Evolutionary conservation across 345 rosid genomes (phyloP).

Genomic region (Populus deltoides): DNA sequence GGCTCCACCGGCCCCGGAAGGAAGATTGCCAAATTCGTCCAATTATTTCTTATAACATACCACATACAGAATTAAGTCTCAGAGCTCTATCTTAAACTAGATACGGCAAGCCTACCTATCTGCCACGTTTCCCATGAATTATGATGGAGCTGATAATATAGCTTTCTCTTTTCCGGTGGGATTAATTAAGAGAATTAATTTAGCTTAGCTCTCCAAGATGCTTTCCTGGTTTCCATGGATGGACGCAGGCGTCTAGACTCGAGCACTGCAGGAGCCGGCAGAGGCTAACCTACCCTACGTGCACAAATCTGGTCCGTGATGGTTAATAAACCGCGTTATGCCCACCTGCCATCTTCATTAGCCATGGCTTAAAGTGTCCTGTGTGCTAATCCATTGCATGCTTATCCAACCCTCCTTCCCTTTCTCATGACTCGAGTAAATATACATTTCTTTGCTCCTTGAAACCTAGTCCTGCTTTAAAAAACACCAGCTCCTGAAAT

Average conservation of each 20-base stretch:
- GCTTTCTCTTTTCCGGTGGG: not conserved
- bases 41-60: no score
- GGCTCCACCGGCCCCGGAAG: no score
- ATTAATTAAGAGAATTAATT: not conserved
- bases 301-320: slow-evolving; percentile 44
- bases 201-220: not conserved
- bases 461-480: no score
- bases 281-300: slow-evolving; percentile 46
- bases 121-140: slow-evolving; percentile 4
- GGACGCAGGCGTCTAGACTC: not conserved
- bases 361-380: slow-evolving; percentile 18
- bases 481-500: no score
- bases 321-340: slow-evolving; percentile 43
- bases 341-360: slow-evolving; percentile 28
- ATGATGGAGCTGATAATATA: slow-evolving; percentile 4
- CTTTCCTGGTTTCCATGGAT: not conserved
- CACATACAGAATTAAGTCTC: not conserved
- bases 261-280: not conserved
- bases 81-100: not conserved
- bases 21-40: no score
- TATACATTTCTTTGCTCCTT: no score
- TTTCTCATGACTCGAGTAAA: no score
- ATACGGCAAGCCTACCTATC: not conserved
- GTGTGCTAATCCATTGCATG: not conserved
- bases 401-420: not conserved